Base-by-base conservation (phyloP, 164 flowering plant species). In the Paratinospora sagittata region DNA sequence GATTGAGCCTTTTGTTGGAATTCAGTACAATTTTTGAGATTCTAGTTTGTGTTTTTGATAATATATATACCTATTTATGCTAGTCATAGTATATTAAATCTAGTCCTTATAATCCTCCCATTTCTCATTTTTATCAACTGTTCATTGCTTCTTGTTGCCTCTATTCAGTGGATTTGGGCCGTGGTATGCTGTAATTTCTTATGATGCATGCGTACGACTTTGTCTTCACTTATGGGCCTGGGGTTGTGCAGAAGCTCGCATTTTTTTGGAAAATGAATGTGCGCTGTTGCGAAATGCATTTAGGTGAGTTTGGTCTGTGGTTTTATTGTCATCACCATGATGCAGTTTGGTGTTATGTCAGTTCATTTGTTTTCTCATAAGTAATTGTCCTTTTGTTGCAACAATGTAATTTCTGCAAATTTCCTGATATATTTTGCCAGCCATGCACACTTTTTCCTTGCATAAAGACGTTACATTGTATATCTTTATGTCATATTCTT, bases 221-320 rank as follows among this genome's bases (percentile, higher is more conserved):
- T 93, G 98, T 77, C 92, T 93, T 75, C 88, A 91, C 84, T 87
- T 96, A 43, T 93, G 97, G 97, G 96, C 97, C 24, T 82, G 81
- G 80, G 91, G 96, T 61, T 87, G 89, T 75, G 75, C 76, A 85
- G 96, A 93, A 79, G 97, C 97, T 66, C 96, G 94, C 13, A 75
- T 88, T 77, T 93, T 93, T 75, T 73, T 93, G 81, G 93, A 93
- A 68, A 91, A n/a, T n/a, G n/a, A n/a, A n/a, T n/a, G n/a, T n/a
- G n/a, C n/a, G n/a, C n/a, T n/a, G n/a, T n/a, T n/a, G 67, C 79
- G 96, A 26, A 84, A 82, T 72, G 80, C 94, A 58, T 93, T 93
- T 78, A 81, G 92, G 98, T 93, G 41, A 84, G 92, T 80, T 69
- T 47, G 11, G 3, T 71, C 65, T 72, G n/a, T 60, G 27, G 17